phyloP scores from a whole-genome alignment of 345 rosid species.

The Eutrema yunnanense region DNA sequence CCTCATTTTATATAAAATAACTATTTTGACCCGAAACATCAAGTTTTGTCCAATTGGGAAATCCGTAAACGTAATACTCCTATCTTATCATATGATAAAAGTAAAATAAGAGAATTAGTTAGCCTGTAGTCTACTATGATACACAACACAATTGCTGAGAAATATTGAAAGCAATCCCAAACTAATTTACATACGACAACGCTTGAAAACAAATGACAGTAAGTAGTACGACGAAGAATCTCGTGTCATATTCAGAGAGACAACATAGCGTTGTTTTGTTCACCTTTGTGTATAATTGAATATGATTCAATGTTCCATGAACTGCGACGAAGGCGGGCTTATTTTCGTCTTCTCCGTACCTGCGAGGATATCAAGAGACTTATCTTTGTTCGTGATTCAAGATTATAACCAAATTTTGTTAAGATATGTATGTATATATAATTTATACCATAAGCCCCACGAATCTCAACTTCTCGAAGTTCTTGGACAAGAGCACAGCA shows the following conservation, averaged over 20 bases:
- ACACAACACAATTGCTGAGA: constrained; percentile 17
- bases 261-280: not conserved
- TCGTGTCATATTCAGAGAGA: constrained; percentile 11
- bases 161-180: not conserved
- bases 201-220: not conserved
- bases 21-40: not conserved
- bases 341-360: constrained; percentile 73
- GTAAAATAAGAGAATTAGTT: not conserved
- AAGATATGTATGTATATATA: not conserved
- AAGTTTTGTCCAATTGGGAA: not conserved
- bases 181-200: constrained; percentile 23
- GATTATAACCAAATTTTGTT: not conserved
- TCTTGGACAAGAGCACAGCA: constrained; percentile 99
- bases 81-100: not conserved
- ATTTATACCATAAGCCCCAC: constrained; percentile 60
- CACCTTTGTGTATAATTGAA: constrained; percentile 6
- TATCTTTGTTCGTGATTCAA: not conserved
- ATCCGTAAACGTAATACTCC: not conserved
- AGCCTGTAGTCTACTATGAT: not conserved
- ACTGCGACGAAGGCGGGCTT: constrained; percentile 73
- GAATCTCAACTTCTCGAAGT: constrained; percentile 90
- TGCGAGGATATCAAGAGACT: constrained; percentile 30
- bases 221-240: constrained; percentile 16
- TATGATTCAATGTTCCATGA: constrained; percentile 57
- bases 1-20: not conserved